Percentiles rank a stretch among this genome's conserved stretches.
Evolutionary conservation across 352 stramenopile species (phyloP).

Genomic region (Stramenopiles sp.): DNA sequence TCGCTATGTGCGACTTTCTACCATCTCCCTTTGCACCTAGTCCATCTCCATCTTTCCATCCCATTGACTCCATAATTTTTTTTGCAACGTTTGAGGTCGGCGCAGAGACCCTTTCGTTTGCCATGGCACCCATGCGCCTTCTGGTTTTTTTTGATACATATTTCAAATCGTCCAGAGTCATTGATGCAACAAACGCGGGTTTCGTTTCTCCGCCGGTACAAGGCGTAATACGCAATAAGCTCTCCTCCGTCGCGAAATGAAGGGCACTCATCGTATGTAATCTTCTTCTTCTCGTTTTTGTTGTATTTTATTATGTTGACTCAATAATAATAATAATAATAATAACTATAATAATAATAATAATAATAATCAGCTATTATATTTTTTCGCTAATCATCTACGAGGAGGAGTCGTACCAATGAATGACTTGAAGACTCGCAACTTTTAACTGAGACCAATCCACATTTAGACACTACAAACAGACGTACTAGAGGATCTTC

Average conservation of each 20-base stretch:
- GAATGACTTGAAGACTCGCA: too few relatives aligned
- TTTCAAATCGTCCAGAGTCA: conserved; percentile 7
- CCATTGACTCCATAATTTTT: conserved; percentile 11
- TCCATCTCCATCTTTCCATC: conserved; percentile 6
- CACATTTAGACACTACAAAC: too few relatives aligned
- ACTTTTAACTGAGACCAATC: too few relatives aligned
- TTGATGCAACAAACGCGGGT: not conserved
- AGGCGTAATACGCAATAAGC: not conserved
- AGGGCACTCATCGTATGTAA: too few relatives aligned
- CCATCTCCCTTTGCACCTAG: not conserved
- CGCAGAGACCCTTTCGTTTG: not conserved
- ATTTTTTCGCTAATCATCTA: too few relatives aligned
- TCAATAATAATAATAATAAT: too few relatives aligned
- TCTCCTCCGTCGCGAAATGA: not conserved
- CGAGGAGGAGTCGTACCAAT: too few relatives aligned
- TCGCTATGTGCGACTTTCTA: conserved; percentile 2
- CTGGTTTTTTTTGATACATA: conserved; percentile 5
- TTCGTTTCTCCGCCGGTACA: not conserved
- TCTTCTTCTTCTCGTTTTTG: too few relatives aligned
- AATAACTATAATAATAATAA: too few relatives aligned
- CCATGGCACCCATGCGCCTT: not conserved
- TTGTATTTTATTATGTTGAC: too few relatives aligned
- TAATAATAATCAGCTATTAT: too few relatives aligned
- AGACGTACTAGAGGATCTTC: too few relatives aligned
- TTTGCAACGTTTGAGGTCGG: not conserved